A percentile compares a stretch with the other conserved stretches of the same genome.
Evolutionary conservation across 441 rosid genomes (phyloP).

Genomic region (Iberis amara): DNA sequence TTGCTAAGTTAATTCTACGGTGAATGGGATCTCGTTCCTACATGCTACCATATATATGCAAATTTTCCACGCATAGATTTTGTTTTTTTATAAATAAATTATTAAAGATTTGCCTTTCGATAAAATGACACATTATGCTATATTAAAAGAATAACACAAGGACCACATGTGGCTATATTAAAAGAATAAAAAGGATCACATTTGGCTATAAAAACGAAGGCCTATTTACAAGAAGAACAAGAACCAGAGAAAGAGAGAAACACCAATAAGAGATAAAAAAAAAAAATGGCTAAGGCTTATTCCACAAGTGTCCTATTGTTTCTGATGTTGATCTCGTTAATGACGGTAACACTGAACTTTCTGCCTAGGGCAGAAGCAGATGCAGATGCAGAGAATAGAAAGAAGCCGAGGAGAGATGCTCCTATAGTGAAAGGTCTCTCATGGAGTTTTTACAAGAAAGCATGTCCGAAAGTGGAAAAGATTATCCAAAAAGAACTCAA

Average conservation of each 20-base stretch:
- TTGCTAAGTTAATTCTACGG: neutral
- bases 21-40: slow-evolving; percentile 3
- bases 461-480: slow-evolving; percentile 58
- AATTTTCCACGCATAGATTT: neutral
- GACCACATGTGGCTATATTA: slow-evolving; percentile 17
- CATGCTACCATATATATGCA: neutral
- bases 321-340: slow-evolving; percentile 26
- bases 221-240: slow-evolving; percentile 18
- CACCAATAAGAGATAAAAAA: slow-evolving; percentile 8
- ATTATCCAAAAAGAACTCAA: slow-evolving; percentile 44
- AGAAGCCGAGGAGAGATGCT: slow-evolving; percentile 24
- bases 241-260: slow-evolving; percentile 3
- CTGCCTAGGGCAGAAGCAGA: too few relatives aligned
- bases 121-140: too few relatives aligned
- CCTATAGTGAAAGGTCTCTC: slow-evolving; percentile 51
- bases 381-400: slow-evolving; percentile 25
- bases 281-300: slow-evolving; percentile 18
- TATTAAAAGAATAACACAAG: neutral
- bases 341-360: slow-evolving; percentile 26
- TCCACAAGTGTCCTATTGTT: slow-evolving; percentile 21
- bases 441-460: slow-evolving; percentile 43
- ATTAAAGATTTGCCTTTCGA: neutral
- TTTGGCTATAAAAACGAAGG: slow-evolving; percentile 25
- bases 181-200: too few relatives aligned
- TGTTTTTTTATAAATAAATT: neutral